A percentile compares a stretch with the other conserved stretches of the same genome.
These are phyloP conservation scores for Limnomonas spitsbergensis DNA, from an alignment of 139 green algal species.

Conservation along the genomic window DNA sequence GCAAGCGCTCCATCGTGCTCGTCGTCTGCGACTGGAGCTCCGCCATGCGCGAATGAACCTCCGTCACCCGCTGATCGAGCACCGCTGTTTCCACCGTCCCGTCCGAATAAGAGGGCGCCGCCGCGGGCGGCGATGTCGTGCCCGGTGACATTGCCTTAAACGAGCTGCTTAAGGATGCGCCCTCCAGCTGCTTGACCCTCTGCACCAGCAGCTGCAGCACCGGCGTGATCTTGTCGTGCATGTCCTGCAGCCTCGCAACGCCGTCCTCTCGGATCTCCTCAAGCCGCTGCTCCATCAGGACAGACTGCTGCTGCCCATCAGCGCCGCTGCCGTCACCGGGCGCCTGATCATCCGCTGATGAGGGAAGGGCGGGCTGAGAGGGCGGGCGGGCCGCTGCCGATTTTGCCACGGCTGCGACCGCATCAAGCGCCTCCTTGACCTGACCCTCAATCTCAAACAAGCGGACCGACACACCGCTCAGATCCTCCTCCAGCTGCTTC, in stretches of 20 bases:
- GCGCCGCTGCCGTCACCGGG: too few species aligned
- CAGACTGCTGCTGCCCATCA: neutral
- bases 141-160: too few species aligned
- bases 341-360: neutral
- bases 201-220: conserved; percentile 12
- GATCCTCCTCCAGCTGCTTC: neutral
- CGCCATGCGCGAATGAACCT: too few species aligned
- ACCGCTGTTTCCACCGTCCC: too few species aligned
- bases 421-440: neutral
- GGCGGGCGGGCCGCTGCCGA: neutral
- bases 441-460: neutral
- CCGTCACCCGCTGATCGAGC: too few species aligned
- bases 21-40: too few species aligned
- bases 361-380: neutral
- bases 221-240: conserved; percentile 3
- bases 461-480: neutral
- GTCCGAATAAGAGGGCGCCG: too few species aligned
- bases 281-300: neutral
- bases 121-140: neutral
- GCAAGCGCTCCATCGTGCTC: too few species aligned
- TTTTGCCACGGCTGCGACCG: neutral
- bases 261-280: neutral
- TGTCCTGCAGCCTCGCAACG: neutral
- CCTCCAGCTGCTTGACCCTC: conserved; percentile 5
- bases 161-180: too few species aligned